phyloP scores from a whole-genome alignment of 2,329 filamentous ascomycete genomes.

The Pseudocercospora cruenta region DNA sequence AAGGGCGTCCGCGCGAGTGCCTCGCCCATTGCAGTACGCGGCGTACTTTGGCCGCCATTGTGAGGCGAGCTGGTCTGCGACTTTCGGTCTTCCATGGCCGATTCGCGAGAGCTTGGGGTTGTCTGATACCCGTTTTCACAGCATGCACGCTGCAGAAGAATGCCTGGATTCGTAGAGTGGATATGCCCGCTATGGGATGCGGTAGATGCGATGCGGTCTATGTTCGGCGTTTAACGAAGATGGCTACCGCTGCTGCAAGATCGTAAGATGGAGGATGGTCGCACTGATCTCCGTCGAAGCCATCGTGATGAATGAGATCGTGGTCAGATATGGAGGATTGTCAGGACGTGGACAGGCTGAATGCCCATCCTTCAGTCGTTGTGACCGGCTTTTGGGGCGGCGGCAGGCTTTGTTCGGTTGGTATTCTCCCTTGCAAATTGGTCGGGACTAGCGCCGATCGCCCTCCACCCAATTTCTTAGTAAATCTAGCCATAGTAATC shows the following conservation, averaged over 20 bases:
- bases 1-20: constrained; percentile 35
- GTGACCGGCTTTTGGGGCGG: neutral
- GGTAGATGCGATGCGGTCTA: neutral
- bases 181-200: constrained; percentile 1
- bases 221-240: neutral
- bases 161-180: neutral
- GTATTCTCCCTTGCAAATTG: too few relatives aligned
- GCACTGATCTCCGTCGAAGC: neutral
- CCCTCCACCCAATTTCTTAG: too few relatives aligned
- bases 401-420: neutral
- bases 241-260: neutral
- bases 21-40: constrained; percentile 33
- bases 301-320: constrained; percentile 1
- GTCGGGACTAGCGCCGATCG: too few relatives aligned
- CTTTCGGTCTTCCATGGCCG: constrained; percentile 17
- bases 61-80: constrained; percentile 28
- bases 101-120: neutral
- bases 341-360: neutral
- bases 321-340: neutral
- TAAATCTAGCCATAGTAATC: too few relatives aligned
- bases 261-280: neutral
- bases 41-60: constrained; percentile 16
- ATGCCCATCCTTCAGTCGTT: neutral
- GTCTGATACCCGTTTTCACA: neutral
- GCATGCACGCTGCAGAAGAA: neutral